These are phyloP conservation scores for Irpex rosettiformis DNA, from an alignment of 1,284 basidiomycete species.

Conservation along the genomic window DNA sequence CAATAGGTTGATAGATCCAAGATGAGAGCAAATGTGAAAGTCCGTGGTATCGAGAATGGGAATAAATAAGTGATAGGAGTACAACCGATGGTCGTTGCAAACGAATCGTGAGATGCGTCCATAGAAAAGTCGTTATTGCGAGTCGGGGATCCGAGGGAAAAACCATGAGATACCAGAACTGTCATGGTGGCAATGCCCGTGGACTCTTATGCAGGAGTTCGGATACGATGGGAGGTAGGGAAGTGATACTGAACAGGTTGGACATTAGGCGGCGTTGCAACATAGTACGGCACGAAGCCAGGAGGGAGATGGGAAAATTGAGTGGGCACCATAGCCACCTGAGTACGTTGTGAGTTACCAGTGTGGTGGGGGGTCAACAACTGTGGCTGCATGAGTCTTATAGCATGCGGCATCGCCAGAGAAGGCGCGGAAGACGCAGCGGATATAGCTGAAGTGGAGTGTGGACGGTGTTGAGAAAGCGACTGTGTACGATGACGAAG, in stretches of 20 bases:
- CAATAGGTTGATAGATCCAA: neutral
- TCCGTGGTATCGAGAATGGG: neutral
- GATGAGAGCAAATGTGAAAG: neutral
- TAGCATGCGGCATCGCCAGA: neutral
- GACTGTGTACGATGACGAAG: conserved; percentile 7
- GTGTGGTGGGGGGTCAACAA: neutral
- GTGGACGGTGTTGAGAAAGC: neutral
- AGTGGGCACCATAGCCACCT: neutral
- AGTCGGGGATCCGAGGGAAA: too few relatives aligned
- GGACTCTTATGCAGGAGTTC: too few relatives aligned
- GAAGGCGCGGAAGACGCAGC: conserved; percentile 3
- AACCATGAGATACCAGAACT: neutral
- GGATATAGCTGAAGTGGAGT: neutral
- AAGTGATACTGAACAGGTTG: neutral
- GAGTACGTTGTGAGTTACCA: neutral
- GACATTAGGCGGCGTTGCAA: neutral
- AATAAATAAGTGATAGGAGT: neutral
- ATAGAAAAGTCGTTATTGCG: too few relatives aligned
- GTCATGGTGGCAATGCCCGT: too few relatives aligned
- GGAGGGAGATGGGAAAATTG: conserved; percentile 1
- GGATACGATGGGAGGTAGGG: neutral
- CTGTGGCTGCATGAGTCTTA: neutral
- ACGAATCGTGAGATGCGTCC: neutral
- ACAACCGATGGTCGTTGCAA: neutral
- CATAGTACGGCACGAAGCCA: conserved; percentile 1